Conservation (phyloP, 139 green algal species). For the Parachlorella kessleri region DNA sequence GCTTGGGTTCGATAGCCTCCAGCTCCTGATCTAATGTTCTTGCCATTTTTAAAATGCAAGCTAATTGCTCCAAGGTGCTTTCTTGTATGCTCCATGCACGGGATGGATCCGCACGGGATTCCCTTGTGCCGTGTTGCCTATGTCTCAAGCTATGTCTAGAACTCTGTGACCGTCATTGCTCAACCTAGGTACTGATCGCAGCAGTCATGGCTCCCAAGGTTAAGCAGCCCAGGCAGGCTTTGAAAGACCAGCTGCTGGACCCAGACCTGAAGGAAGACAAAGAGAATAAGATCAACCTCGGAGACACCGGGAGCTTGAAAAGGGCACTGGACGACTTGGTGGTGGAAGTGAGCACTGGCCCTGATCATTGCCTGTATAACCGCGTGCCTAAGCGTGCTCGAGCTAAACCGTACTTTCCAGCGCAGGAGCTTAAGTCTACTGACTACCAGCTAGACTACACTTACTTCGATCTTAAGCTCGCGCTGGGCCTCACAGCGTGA, state of each 20-base stretch:
- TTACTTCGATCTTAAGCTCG: constrained; percentile 74
- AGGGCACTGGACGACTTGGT: constrained; percentile 58
- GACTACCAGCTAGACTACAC: constrained; percentile 67
- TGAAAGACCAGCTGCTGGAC: too few relatives aligned
- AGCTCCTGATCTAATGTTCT: constrained; percentile 8
- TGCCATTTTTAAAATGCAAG: not conserved
- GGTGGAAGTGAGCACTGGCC: constrained; percentile 39
- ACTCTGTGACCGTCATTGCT: too few relatives aligned
- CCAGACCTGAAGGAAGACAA: constrained; percentile 10
- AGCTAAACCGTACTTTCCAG: not conserved
- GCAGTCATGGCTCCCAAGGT: constrained; percentile 29
- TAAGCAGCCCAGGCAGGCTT: constrained; percentile 1
- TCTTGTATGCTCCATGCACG: too few relatives aligned
- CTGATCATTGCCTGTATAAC: not conserved
- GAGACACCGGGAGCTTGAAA: constrained; percentile 64
- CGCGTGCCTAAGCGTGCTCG: not conserved
- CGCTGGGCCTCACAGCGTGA: constrained; percentile 68
- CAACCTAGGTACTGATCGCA: too few relatives aligned
- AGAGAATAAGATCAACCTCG: constrained; percentile 51
- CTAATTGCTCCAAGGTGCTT: too few relatives aligned
- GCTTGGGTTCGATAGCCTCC: not conserved
- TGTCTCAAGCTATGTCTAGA: too few relatives aligned
- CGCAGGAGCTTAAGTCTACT: constrained; percentile 53
- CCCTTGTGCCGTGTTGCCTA: too few relatives aligned
- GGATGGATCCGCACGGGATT: too few relatives aligned